Evolutionary conservation across 2,329 filamentous ascomycete genomes (phyloP).

Genomic region (Escovopsis sp.): DNA sequence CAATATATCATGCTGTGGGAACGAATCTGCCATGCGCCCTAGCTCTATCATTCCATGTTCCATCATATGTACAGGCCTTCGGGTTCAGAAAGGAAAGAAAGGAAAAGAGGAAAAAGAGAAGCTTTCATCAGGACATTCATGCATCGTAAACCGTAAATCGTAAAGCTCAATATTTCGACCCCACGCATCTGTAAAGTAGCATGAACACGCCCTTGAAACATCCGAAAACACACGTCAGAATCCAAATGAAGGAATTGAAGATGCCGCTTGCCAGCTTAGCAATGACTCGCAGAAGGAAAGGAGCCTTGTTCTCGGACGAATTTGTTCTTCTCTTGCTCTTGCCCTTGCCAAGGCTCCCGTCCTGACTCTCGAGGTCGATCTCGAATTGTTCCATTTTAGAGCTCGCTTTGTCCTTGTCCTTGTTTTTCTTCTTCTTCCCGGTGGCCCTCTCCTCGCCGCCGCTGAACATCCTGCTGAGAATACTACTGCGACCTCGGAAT

Average conservation of each 20-base stretch:
- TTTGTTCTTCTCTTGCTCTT: constrained; percentile 14
- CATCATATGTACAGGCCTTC: no score
- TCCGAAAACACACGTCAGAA: constrained; percentile 40
- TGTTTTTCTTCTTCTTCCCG: constrained; percentile 31
- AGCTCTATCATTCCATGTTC: no score
- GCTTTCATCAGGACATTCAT: constrained; percentile 3
- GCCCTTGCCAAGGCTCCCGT: constrained; percentile 25
- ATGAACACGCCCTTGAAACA: constrained; percentile 35
- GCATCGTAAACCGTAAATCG: neutral
- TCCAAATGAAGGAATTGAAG: constrained; percentile 45
- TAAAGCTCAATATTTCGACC: constrained; percentile 24
- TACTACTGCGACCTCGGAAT: constrained; percentile 14
- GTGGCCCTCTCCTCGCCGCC: constrained; percentile 16
- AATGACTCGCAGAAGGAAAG: constrained; percentile 31
- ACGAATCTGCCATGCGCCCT: no score
- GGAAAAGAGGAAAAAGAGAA: neutral
- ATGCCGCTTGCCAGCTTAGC: constrained; percentile 36
- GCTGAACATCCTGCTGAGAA: constrained; percentile 16
- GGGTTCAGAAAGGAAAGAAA: neutral
- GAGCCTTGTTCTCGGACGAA: constrained; percentile 28
- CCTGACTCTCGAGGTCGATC: constrained; percentile 49
- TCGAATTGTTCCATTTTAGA: constrained; percentile 39
- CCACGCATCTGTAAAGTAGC: constrained; percentile 35
- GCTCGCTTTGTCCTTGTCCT: constrained; percentile 16
- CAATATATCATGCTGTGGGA: no score